Base-by-base conservation (phyloP, 805 yeast genomes). In the Lipomyces sp. region DNA sequence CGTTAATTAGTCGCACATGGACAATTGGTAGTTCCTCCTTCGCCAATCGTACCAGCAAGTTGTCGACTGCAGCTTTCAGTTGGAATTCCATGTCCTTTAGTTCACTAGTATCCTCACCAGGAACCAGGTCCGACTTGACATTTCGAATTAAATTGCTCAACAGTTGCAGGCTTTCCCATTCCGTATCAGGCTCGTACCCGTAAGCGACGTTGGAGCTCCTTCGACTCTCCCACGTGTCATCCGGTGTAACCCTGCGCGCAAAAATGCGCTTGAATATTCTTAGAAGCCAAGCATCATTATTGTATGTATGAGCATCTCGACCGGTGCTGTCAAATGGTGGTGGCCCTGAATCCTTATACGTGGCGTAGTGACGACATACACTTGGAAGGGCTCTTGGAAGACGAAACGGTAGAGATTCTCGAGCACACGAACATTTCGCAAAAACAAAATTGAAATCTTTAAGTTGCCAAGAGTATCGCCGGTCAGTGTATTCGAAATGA, bases 101-200 rank as follows among this genome's bases (percentile, higher is more conserved):
- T 33, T 64, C 69, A 4, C 35, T 60, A 7, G 30, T 54, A 4
- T 45, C 51, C 33, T 45, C 57, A 7, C 48, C 58, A 6, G 63
- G 29, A 3, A 18, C 53, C 30, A 57, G 37, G 7, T 62, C 69
- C 15, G 69, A 30, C 48, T 64, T 67, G n/a, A 59, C 64, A n/a
- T 37, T 53, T 18, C 71, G 66, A 33, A 68, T 63, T 2, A 68
- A 39, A 33, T 29, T 57, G 34, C 71, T 66, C 57, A 68, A 42
- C n/a, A 15, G 35, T 48, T 68, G 71, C 18, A 68, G 30, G 7
- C 61, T 50, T 53, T 68, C 71, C 71, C 71, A 68, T 45, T 68
- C 71, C 4, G 63, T 61, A 48, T 68, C 67, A 5, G 71, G 71
- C 30, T 59, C 59, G 57, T 67, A 66, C 13, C 59, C 69, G 10